phyloP scores from a whole-genome alignment of 176 grass and related monocot genomes.

The Hordeum vulgare region DNA sequence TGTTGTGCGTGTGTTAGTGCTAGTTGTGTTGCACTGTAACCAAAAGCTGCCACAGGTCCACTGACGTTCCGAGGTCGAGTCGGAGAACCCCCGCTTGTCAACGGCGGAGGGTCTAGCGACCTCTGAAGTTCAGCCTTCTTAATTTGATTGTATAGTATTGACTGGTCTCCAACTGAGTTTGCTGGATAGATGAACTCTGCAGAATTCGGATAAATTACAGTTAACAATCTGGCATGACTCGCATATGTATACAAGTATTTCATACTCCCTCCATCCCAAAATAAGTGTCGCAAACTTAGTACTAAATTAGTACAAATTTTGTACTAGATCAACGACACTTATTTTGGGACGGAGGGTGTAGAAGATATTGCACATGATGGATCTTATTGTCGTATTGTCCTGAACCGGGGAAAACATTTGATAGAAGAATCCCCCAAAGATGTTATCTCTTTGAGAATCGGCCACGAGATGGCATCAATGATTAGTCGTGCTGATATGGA shows the following conservation, averaged over 20 bases:
- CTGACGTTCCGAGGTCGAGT: conserved; percentile 20
- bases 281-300: too few species aligned
- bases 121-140: conserved; percentile 69
- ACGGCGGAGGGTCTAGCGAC: conserved; percentile 56
- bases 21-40: too few species aligned
- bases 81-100: conserved; percentile 13
- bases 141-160: conserved; percentile 56
- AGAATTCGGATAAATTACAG: not conserved
- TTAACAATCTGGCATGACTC: conserved; percentile 16
- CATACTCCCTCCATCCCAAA: too few species aligned
- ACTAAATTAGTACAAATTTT: too few species aligned
- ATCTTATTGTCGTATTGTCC: not conserved
- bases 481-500: conserved; percentile 17
- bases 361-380: not conserved
- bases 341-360: too few species aligned
- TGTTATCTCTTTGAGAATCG: not conserved
- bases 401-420: not conserved
- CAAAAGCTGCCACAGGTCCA: conserved; percentile 84
- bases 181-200: conserved; percentile 93
- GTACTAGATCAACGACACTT: too few species aligned
- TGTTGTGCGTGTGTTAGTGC: not conserved
- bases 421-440: not conserved
- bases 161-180: conserved; percentile 89
- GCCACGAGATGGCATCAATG: not conserved
- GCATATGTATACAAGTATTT: not conserved